A percentile compares a stretch with the other conserved stretches of the same genome.
phyloP scores from a whole-genome alignment of 2,329 filamentous ascomycete species.

The Metarhizium sp. region DNA sequence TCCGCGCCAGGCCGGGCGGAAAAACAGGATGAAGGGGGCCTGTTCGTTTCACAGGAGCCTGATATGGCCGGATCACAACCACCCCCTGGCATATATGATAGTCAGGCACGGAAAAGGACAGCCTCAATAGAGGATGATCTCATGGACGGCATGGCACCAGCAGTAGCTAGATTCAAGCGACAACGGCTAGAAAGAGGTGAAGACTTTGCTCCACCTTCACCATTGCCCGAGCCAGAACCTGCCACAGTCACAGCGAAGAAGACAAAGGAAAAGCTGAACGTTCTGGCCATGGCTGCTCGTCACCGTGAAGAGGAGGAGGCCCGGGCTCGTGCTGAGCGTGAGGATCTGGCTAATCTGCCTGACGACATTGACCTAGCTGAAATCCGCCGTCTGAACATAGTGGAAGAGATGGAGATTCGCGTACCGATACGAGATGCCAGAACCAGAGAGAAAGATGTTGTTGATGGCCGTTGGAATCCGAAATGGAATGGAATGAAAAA shows the following conservation, averaged over 20 bases:
- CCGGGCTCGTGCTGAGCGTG: constrained; percentile 42
- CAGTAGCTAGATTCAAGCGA: constrained; percentile 69
- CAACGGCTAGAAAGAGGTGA: constrained; percentile 55
- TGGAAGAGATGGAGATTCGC: constrained; percentile 66
- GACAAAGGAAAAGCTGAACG: constrained; percentile 52
- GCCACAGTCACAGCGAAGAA: constrained; percentile 25
- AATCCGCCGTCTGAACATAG: constrained; percentile 63
- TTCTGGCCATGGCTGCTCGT: constrained; percentile 56
- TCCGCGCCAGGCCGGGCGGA: constrained; percentile 1
- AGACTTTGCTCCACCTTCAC: constrained; percentile 26
- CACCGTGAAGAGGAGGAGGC: constrained; percentile 58
- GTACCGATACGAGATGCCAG: constrained; percentile 17
- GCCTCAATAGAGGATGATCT: constrained; percentile 42
- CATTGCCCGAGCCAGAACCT: constrained; percentile 15
- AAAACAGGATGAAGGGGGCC: constrained; percentile 29
- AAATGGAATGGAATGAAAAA: constrained; percentile 92
- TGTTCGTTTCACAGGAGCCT: constrained; percentile 48
- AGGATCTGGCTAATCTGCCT: constrained; percentile 39
- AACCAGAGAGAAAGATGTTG: constrained; percentile 39
- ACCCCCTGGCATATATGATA: constrained; percentile 10
- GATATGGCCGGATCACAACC: constrained; percentile 14
- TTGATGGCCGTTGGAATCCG: constrained; percentile 64
- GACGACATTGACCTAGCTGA: constrained; percentile 63
- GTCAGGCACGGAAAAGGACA: constrained; percentile 35
- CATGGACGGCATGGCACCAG: constrained; percentile 66